These are phyloP conservation scores for Panicum virgatum DNA, from an alignment of 202 grass and related monocot species.

Conservation along the genomic window DNA sequence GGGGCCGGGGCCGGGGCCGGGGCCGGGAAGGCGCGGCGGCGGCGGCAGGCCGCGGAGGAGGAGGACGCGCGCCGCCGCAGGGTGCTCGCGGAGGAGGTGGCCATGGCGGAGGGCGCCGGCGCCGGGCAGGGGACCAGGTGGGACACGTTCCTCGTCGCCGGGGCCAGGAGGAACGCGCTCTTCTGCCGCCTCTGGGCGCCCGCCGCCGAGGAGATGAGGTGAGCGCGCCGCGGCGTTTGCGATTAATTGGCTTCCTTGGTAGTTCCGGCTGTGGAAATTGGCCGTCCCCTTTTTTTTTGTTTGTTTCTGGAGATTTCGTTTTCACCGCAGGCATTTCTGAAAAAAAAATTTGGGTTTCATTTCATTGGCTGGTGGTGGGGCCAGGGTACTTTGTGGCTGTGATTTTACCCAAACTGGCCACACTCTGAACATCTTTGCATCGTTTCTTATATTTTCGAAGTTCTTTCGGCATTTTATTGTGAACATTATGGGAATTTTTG, in stretches of 20 bases:
- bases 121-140: slow-evolving; percentile 13
- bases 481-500: background rate
- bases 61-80: slow-evolving; percentile 61
- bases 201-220: slow-evolving; percentile 62
- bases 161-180: slow-evolving; percentile 69
- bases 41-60: slow-evolving; percentile 45
- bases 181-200: slow-evolving; percentile 87
- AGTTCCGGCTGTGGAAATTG: slow-evolving; percentile 18
- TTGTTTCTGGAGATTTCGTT: slow-evolving; percentile 34
- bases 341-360: too few species aligned
- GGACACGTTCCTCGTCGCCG: slow-evolving; percentile 65
- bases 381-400: slow-evolving; percentile 7
- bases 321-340: background rate
- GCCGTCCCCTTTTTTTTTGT: background rate
- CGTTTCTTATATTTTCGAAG: background rate
- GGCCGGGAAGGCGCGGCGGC: slow-evolving; percentile 13
- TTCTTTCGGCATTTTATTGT: background rate
- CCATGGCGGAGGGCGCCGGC: slow-evolving; percentile 53
- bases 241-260: slow-evolving; percentile 15
- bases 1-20: background rate
- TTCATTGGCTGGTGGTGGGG: slow-evolving; percentile 25
- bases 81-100: slow-evolving; percentile 72
- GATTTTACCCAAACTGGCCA: background rate
- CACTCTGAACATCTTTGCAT: background rate
- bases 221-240: background rate